Percentiles rank a stretch among this genome's conserved stretches.
Evolutionary conservation across 73 alveolate genomes (phyloP).

Genomic region (Diophrys appendiculata): DNA sequence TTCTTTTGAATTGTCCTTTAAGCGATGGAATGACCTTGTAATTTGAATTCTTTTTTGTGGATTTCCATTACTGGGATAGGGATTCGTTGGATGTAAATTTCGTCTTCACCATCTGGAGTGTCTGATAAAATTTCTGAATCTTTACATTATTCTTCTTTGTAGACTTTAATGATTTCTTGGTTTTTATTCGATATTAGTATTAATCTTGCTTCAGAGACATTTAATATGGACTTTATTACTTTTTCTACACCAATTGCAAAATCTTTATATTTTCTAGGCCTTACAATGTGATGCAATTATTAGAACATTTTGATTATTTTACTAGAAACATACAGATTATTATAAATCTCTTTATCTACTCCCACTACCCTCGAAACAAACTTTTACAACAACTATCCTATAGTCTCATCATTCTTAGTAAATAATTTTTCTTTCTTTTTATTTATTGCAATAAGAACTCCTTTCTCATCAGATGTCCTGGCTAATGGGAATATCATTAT

Average conservation of each 20-base stretch:
- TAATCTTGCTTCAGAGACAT: background rate
- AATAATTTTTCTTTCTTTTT: background rate
- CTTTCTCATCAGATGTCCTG: background rate
- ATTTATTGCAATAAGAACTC: background rate
- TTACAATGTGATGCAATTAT: background rate
- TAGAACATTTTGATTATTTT: background rate
- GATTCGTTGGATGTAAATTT: no score
- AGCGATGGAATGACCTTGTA: background rate
- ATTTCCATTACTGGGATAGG: no score
- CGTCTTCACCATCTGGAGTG: no score
- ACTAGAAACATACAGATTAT: background rate
- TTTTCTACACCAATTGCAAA: background rate
- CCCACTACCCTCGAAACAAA: background rate
- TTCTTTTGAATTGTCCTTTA: background rate
- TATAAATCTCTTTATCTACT: background rate
- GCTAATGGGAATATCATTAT: background rate
- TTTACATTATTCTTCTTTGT: background rate
- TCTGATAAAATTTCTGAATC: no score
- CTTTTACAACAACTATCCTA: background rate
- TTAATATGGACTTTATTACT: no score
- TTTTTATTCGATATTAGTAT: no score
- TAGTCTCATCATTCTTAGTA: background rate
- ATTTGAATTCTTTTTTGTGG: no score
- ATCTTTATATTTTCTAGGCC: no score
- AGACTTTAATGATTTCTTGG: background rate